Evolutionary conservation across 2,329 filamentous ascomycete species (phyloP).

Genomic region (Fusarium lyarnte): DNA sequence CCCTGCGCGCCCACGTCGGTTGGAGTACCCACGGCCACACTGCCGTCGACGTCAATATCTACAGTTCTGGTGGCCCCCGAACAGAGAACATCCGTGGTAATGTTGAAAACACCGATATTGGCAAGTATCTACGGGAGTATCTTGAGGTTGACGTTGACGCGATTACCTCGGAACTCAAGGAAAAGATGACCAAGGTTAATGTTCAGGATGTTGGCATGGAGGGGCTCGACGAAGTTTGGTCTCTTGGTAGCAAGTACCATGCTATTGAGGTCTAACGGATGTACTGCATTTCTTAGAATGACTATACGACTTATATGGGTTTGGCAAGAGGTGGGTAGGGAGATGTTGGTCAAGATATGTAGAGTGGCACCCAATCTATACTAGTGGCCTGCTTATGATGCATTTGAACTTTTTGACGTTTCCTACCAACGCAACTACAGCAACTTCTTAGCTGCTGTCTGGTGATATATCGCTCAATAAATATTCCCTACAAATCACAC

Average conservation of each 20-base stretch:
- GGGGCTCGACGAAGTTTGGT: constrained; percentile 28
- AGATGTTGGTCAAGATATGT: background rate
- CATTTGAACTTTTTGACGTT: background rate
- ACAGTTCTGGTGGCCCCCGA: constrained; percentile 76
- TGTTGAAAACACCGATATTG: constrained; percentile 94
- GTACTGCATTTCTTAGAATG: background rate
- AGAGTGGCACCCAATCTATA: background rate
- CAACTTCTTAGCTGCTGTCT: background rate
- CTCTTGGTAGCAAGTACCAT: constrained; percentile 22
- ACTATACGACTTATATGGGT: background rate
- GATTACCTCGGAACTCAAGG: constrained; percentile 78
- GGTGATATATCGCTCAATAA: background rate
- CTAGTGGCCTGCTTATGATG: background rate
- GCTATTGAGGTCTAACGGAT: constrained; percentile 3
- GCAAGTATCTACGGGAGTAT: constrained; percentile 81
- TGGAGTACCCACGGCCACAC: constrained; percentile 96
- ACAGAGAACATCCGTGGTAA: constrained; percentile 79
- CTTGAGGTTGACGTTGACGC: constrained; percentile 80
- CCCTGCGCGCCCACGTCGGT: constrained; percentile 85
- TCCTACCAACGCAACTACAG: background rate
- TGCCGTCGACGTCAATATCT: constrained; percentile 96
- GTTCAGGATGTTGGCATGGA: constrained; percentile 20
- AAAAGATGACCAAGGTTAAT: constrained; percentile 54
- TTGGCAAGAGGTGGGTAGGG: constrained; percentile 1
- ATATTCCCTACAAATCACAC: background rate